Percentiles rank a stretch among this genome's conserved stretches.
Conservation (phyloP, 2,329 filamentous ascomycete genomes). For the Colletotrichum liaoningense region DNA sequence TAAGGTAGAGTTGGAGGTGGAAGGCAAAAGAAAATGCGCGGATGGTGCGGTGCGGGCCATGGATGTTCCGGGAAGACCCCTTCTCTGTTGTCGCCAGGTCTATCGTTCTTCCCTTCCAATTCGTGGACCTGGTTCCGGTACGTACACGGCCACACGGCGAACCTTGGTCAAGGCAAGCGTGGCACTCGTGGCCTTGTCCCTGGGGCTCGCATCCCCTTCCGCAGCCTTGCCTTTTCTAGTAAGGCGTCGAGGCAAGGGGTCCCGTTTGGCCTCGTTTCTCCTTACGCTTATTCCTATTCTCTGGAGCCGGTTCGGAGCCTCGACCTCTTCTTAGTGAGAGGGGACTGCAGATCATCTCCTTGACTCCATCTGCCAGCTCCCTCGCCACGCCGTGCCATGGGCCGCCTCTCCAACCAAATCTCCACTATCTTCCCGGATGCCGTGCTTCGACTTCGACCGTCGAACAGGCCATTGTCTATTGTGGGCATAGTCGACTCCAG, state of each 20-base stretch:
- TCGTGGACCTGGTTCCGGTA: not conserved
- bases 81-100: not conserved
- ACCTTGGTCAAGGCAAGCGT: too few relatives aligned
- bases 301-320: not conserved
- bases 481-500: not conserved
- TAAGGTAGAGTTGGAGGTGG: not conserved
- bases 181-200: not conserved
- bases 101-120: not conserved
- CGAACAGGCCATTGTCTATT: not conserved
- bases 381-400: slow-evolving; percentile 13
- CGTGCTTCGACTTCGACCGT: not conserved
- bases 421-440: not conserved
- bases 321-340: not conserved
- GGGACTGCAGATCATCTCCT: slow-evolving; percentile 18
- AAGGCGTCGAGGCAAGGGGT: slow-evolving; percentile 13
- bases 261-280: slow-evolving; percentile 8
- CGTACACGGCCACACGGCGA: not conserved
- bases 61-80: slow-evolving; percentile 25
- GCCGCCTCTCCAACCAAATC: not conserved
- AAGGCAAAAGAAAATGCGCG: not conserved
- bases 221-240: not conserved
- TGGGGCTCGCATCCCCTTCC: not conserved
- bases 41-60: not conserved
- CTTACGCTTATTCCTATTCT: slow-evolving; percentile 30
- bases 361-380: not conserved